Evolutionary conservation across 2,329 filamentous ascomycete genomes (phyloP), one percentile per base, ranked within the genome.

Genomic region (Exophiala sp.): DNA sequence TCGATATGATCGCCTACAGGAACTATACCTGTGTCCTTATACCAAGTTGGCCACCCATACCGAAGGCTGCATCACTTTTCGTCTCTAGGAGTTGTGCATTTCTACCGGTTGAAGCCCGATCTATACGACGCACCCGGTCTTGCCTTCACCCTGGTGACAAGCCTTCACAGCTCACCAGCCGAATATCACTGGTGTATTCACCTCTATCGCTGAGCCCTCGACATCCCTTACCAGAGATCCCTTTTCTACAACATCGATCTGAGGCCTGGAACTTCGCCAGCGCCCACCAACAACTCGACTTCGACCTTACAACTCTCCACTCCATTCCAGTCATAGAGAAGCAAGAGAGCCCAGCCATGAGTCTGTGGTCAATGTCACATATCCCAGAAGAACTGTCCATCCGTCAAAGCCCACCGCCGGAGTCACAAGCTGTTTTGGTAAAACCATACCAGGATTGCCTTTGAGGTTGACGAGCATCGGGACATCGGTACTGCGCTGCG

Each of bases 331-430:
- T 51, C 50, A 52, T 53, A 18, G 50, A 40, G 38, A 2, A 34
- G 38, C 27, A 45, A 11, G 27, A 27, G 19, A 41, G 41, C 24
- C 27, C 37, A 51, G 47, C 46, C 53, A 58, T 58, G 56, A 52
- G 48, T 56, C 43, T 32, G 44, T 58, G 53, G 56, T 42, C 48
- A 44, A 32, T 34, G 21, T 35, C 42, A 48, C 24, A 50, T 37
- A 48, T 37, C 14, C 22, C 24, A 43, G 24, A 56, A 54, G 40
- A 50, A 52, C 46, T 50, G 43, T 52, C 48, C 43, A 43, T 30
- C 46, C 40, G 48, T 47, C 53, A 42, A 53, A 51, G 56, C 53
- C 56, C 56, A 53, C 53, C 56, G 53, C 56, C 56, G 52, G 53
- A 58, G 53, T 58, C 53, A 41, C 41, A 43, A 34, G 40, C 51